These are phyloP conservation scores for Colletotrichum eremochloae DNA, from an alignment of 2,329 filamentous ascomycete species.

Conservation along the genomic window DNA sequence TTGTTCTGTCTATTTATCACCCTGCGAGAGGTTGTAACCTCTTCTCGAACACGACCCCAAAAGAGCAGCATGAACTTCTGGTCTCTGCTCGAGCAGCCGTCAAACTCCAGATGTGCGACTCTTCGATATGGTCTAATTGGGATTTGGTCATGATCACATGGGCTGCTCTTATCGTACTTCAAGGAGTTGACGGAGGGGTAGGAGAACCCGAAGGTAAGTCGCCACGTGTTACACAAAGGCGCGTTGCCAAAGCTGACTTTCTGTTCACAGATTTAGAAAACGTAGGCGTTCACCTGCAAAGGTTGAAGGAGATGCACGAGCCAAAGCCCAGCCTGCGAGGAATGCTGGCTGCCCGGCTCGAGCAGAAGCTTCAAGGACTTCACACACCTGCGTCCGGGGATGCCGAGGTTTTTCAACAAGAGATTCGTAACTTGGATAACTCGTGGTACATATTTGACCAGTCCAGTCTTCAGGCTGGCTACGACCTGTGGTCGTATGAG, in stretches of 20 bases:
- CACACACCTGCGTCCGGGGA: conserved; percentile 45
- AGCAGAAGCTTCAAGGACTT: conserved; percentile 47
- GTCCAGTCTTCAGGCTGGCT: conserved; percentile 45
- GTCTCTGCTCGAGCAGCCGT: conserved; percentile 57
- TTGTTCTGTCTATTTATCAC: conserved; percentile 59
- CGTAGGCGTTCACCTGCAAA: conserved; percentile 48
- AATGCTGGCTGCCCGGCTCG: conserved; percentile 46
- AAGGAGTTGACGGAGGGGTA: conserved; percentile 56
- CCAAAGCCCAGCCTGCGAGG: conserved; percentile 46
- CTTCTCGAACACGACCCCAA: conserved; percentile 53
- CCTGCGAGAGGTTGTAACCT: conserved; percentile 56
- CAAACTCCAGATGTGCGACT: conserved; percentile 55
- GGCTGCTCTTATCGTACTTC: conserved; percentile 59
- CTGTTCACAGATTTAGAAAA: conserved; percentile 46
- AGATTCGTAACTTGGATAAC: conserved; percentile 42
- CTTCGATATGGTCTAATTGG: conserved; percentile 59
- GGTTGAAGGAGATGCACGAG: conserved; percentile 48
- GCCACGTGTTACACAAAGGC: neutral
- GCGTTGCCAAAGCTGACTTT: neutral
- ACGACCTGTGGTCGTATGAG: conserved; percentile 42
- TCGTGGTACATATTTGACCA: conserved; percentile 49
- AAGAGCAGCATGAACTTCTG: conserved; percentile 57
- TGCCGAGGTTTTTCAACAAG: conserved; percentile 30
- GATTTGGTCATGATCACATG: conserved; percentile 60
- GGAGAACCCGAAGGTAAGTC: conserved; percentile 54